Evolutionary conservation across 2,329 filamentous ascomycete genomes (phyloP), one percentile per base, ranked within the genome.

Genomic region (Fusarium albidum): DNA sequence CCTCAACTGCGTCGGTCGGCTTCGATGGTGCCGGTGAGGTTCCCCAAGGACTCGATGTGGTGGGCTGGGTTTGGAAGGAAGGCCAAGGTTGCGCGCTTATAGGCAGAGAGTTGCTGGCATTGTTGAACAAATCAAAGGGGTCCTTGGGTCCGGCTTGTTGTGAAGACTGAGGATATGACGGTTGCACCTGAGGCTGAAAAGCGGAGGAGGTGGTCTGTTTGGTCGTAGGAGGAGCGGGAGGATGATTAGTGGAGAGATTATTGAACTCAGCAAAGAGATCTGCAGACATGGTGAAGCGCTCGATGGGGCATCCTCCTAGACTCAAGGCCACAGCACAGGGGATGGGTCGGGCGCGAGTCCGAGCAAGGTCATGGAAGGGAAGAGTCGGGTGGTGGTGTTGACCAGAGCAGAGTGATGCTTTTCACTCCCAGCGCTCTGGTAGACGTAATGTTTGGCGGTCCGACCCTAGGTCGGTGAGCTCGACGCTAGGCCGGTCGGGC

Each of bases 231-330:
- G 71, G 66, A 13, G 62, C 56, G 41, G 66, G 63, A 26, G 74
- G 66, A 52, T 70, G 59, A 55, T 66, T 69, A 49, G 68, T 71
- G 45, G 80, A 77, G 60, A 78, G 74, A 63, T 74, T 76, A 65
- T 82, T 83, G 63, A 88, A 87, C 61, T 85, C 82, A 49, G 84
- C 85, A 66, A 88, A 85, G 51, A 88, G 80, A 71, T 88, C 84
- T 57, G 84, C 83, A 63, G 85, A 88, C 85, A 88, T 88, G 55
- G 29, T 68, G 53, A 35, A 57, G 49, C 43, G 45, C 42, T 48
- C 47, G 43, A 44, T 25, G 32, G 57, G 39, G 64, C 60, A 59
- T 61, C 45, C 44, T 49, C 52, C 25, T 31, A 29, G 34, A 34
- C 37, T 40, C 29, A 39, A 26, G 33, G 38, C 47, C 45, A 60